Evolutionary conservation across 768 basidiomycete genomes (phyloP).

Genomic region (Rhodosporidiobolus sp.): DNA sequence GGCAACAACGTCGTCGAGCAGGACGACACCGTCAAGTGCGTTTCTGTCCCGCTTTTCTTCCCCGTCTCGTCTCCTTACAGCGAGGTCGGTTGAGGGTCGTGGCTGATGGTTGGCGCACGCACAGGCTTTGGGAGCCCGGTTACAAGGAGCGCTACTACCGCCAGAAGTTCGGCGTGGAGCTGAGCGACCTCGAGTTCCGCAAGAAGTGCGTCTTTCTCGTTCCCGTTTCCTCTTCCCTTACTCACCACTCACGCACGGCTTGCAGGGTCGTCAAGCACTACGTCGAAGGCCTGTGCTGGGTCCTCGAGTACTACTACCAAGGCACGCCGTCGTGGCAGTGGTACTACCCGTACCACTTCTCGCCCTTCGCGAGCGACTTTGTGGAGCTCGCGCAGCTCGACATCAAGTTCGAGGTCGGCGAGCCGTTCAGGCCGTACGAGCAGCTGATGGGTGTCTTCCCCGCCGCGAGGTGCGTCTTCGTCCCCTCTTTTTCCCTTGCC

Average conservation of each 20-base stretch:
- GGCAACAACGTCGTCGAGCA: slow-evolving; percentile 95
- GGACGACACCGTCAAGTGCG: slow-evolving; percentile 85
- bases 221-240: not conserved
- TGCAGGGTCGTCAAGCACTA: slow-evolving; percentile 74
- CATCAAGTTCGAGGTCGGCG: slow-evolving; percentile 68
- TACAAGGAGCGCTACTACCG: slow-evolving; percentile 93
- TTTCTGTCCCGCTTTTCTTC: not conserved
- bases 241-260: not conserved
- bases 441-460: slow-evolving; percentile 99
- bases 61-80: not conserved
- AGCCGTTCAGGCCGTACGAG: slow-evolving; percentile 94
- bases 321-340: slow-evolving; percentile 75
- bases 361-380: slow-evolving; percentile 95
- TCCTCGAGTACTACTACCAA: slow-evolving; percentile 96
- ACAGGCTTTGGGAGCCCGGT: slow-evolving; percentile 89
- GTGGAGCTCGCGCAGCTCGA: slow-evolving; percentile 69
- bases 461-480: slow-evolving; percentile 67
- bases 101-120: not conserved
- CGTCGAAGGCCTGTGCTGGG: slow-evolving; percentile 92
- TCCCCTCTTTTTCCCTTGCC: not conserved
- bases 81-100: too few relatives aligned
- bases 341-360: slow-evolving; percentile 98
- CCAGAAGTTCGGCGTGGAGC: slow-evolving; percentile 80
- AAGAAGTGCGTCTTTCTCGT: slow-evolving; percentile 58
- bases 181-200: slow-evolving; percentile 67